Conservation (phyloP, 768 basidiomycete genomes). For the Suillus paluster region DNA sequence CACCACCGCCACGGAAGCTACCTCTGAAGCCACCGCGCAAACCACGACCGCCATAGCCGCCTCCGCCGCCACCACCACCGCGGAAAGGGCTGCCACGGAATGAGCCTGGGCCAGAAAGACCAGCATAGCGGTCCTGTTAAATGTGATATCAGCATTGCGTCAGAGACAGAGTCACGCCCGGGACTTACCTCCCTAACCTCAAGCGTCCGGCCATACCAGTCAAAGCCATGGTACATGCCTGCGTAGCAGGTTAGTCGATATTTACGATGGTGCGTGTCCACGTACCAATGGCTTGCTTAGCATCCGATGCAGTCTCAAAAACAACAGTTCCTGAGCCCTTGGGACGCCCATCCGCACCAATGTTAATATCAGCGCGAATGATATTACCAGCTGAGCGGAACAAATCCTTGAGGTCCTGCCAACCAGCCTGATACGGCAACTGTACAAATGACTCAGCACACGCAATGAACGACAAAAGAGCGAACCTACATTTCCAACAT, state of each 20-base stretch:
- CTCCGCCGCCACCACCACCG: not conserved
- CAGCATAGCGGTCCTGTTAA: conserved; percentile 83
- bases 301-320: conserved; percentile 90
- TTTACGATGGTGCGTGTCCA: conserved; percentile 17
- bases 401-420: conserved; percentile 98
- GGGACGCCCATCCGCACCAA: conserved; percentile 89
- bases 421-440: conserved; percentile 97
- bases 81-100: conserved; percentile 55
- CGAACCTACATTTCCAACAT: conserved; percentile 82
- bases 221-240: conserved; percentile 98
- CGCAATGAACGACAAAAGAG: not conserved
- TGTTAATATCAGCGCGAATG: conserved; percentile 93
- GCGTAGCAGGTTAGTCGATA: not conserved
- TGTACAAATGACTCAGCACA: conserved; percentile 34
- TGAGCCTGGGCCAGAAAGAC: conserved; percentile 69
- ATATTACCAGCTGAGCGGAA: conserved; percentile 97
- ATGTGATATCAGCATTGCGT: not conserved
- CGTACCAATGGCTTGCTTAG: conserved; percentile 89
- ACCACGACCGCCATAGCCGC: conserved; percentile 56
- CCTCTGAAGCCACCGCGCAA: conserved; percentile 57
- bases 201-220: conserved; percentile 94
- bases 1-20: conserved; percentile 55
- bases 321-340: conserved; percentile 99
- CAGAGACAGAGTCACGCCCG: not conserved
- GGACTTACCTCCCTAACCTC: conserved; percentile 89